phyloP scores from a whole-genome alignment of 2,329 filamentous ascomycete species.

The Alternaria sp. region DNA sequence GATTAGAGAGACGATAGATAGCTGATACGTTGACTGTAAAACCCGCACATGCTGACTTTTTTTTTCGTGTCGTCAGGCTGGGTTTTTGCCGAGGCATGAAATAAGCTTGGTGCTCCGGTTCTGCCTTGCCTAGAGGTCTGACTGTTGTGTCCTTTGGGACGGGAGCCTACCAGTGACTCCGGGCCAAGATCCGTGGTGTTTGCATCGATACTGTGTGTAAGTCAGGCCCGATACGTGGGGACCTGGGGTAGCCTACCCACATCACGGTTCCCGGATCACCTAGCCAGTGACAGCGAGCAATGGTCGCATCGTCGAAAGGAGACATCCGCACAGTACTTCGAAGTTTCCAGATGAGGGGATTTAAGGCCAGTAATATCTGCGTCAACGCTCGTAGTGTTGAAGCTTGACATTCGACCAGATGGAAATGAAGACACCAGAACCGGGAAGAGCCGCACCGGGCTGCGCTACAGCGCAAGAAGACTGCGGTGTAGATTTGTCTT shows the following conservation, averaged over 20 bases:
- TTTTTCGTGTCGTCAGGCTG: background rate
- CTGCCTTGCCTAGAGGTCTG: background rate
- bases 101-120: background rate
- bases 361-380: background rate
- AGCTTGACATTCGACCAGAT: background rate
- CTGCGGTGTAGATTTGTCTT: background rate
- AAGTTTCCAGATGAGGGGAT: background rate
- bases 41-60: background rate
- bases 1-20: background rate
- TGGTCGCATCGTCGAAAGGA: background rate
- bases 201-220: background rate
- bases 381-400: background rate
- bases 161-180: background rate
- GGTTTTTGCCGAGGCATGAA: background rate
- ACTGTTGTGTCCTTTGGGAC: background rate
- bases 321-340: background rate
- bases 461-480: background rate
- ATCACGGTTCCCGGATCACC: background rate
- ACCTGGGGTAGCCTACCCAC: background rate
- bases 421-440: background rate
- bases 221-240: background rate
- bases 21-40: background rate
- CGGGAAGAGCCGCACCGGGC: background rate
- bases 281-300: background rate
- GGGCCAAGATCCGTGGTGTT: background rate